Percentiles rank a stretch among this genome's conserved stretches.
phyloP scores from a whole-genome alignment of 1,284 basidiomycete species.

The Agroathelia rolfsii region DNA sequence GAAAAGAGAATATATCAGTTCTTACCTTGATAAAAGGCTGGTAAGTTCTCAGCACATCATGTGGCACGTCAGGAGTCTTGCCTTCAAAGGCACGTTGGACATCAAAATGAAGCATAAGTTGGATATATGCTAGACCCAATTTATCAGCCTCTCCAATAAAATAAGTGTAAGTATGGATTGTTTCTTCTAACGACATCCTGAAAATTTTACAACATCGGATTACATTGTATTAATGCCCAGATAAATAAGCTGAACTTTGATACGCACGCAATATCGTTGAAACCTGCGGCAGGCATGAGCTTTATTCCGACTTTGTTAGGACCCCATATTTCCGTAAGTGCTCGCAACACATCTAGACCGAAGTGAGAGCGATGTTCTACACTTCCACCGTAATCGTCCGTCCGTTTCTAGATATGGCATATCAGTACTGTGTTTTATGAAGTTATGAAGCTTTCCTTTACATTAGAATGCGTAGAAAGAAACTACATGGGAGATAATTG shows the following conservation, averaged over 20 bases:
- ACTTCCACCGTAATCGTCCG: conserved; percentile 52
- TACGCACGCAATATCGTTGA: conserved; percentile 36
- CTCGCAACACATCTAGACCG: conserved; percentile 39
- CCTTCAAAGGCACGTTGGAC: no score
- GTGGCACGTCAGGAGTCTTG: conserved; percentile 14
- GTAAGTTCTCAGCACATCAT: conserved; percentile 24
- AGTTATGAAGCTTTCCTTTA: no score
- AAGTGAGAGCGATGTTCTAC: conserved; percentile 47
- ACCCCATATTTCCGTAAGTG: conserved; percentile 37
- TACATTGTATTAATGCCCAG: no score
- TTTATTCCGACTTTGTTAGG: conserved; percentile 38
- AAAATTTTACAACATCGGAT: no score
- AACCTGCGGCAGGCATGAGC: conserved; percentile 36
- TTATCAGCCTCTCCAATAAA: conserved; percentile 11
- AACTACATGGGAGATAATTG: no score
- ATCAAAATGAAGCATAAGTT: no score
- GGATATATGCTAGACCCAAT: conserved; percentile 11
- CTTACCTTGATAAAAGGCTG: conserved; percentile 24
- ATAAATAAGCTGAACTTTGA: no score
- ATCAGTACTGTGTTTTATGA: no score
- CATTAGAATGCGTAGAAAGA: no score
- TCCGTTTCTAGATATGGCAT: conserved; percentile 30
- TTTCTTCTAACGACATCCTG: conserved; percentile 14
- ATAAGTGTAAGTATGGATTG: conserved; percentile 11
- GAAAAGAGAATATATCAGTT: no score